Percentiles rank a stretch among this genome's conserved stretches.
phyloP scores from a whole-genome alignment of 1,284 basidiomycete genomes.

The Microbotryum intermedium region DNA sequence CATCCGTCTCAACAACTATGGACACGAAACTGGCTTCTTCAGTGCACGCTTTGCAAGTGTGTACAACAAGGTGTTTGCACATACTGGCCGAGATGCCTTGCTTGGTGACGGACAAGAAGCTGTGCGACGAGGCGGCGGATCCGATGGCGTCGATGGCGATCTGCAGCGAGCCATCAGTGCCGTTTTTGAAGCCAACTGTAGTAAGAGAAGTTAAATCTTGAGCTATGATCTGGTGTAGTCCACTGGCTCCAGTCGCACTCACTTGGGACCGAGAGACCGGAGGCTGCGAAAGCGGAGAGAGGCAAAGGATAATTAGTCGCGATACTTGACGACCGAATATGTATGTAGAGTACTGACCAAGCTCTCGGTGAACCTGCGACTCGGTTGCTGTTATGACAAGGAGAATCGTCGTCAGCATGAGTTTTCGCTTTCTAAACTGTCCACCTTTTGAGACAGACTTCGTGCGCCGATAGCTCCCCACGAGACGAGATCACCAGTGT shows the following conservation, averaged over 20 bases:
- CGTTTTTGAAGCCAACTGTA: conserved; percentile 71
- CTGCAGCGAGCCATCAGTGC: conserved; percentile 42
- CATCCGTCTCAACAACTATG: conserved; percentile 38
- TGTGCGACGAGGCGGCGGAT: conserved; percentile 73
- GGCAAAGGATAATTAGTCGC: not conserved
- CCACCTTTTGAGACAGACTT: conserved; percentile 36
- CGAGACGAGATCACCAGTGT: conserved; percentile 87
- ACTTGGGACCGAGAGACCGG: conserved; percentile 29
- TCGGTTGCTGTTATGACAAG: conserved; percentile 56
- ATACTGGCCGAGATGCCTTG: conserved; percentile 44
- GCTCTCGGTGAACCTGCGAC: conserved; percentile 78
- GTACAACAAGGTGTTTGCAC: not conserved
- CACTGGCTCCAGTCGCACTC: too few species aligned
- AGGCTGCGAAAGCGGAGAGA: not conserved
- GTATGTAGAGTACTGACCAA: not conserved
- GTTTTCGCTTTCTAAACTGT: not conserved
- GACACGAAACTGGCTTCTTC: not conserved
- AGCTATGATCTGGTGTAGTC: conserved; percentile 1
- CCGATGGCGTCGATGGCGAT: conserved; percentile 70
- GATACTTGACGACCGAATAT: not conserved
- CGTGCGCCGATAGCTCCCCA: conserved; percentile 98
- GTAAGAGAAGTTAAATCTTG: conserved; percentile 49
- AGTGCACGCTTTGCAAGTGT: not conserved
- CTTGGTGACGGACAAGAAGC: conserved; percentile 87
- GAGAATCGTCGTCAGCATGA: not conserved